Evolutionary conservation across 768 basidiomycete species (phyloP), one percentile per base, ranked within the genome.

Genomic region (Lentinula aciculospora): DNA sequence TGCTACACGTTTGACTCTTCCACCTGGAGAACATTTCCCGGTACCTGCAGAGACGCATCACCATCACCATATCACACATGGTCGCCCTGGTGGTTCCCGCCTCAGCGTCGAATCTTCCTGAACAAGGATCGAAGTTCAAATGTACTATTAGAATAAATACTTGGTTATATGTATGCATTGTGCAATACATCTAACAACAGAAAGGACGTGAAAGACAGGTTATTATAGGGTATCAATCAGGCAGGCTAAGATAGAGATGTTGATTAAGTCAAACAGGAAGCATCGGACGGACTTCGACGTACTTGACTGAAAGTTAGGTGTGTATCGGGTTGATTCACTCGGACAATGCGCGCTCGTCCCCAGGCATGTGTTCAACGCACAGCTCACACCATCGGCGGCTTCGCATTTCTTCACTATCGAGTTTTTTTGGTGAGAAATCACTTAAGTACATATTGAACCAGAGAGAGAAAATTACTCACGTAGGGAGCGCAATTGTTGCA

Each of bases 21-120:
- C 57, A 1, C 60, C 58, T 45, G 62, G 57, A 5, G 49, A 27
- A 17, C 25, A 23, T 6, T 39, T 65, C 61, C 64, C 64, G 25
- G 62, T 60, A 7, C 62, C 62, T 21, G 62, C 58, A 0, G 62
- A 65, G 47, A 55, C 58, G 2, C 57, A 36, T 4, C 59, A 59
- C 17, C 59, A 62, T 19, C 59, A 40, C 19, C 39, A 44, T 5
- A 59, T 63, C 54, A 65, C 64, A 21, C 46, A 55, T 47, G 64
- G 64, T 8, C 62, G 53, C 56, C 40, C 56, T 0, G 56, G 56
- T 15, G 56, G 56, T 4, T 49, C 31, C n/a, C 28, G 31, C 32
- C 56, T 36, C 29, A 31, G 29, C 5, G 27, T 47, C 19, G 31
- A 8, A 15, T 36, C 51, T 36, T 10, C 39, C 2, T 17, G n/a